Evolutionary conservation across 2,329 filamentous ascomycete genomes (phyloP), one percentile per base, ranked within the genome.

Genomic region (Diaporthe capsici): DNA sequence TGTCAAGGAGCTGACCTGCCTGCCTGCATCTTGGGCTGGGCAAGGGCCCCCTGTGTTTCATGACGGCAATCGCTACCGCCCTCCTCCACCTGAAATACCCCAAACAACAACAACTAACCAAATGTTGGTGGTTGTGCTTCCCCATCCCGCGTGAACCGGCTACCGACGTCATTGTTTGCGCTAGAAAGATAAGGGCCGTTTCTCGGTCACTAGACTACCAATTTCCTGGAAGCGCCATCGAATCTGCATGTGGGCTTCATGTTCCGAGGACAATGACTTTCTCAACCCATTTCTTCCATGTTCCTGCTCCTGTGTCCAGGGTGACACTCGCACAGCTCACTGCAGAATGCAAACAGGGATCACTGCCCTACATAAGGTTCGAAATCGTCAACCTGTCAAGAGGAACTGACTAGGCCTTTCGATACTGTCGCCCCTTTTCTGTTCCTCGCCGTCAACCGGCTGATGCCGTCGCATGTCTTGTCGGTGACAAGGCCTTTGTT

Each of bases 101-200:
- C 63, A 53, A 67, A 37, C 61, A 67, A 37, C 28, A 13, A 37
- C 28, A 31, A 28, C 5, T 31, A n/a, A 34, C 61, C 17, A 68
- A 15, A 37, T 28, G 39, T 25, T 22, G 20, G 61, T 37, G 10
- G 44, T 49, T 57, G 53, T 13, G 17, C 9, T 17, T 47, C 39
- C 60, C 60, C 37, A 44, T 44, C 5, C 60, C 22, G 63, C 44
- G 39, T 53, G 65, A 68, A 68, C 65, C 8, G 65, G 15, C 47
- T 17, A 7, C 22, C 65, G 65, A 70, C 65, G 65, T 70, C 65
- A 70, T 70, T 25, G n/a, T 15, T 1, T 70, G 49, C 65, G 34
- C 65, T 55, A 70, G n/a, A 42, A 53, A 31, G 65, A 70, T 55
- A 55, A 42, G 65, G 49, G 22, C 25, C 22, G 65, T 28, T 68